Conservation (phyloP, 805 yeast genomes). For the Candida gorgasii region DNA sequence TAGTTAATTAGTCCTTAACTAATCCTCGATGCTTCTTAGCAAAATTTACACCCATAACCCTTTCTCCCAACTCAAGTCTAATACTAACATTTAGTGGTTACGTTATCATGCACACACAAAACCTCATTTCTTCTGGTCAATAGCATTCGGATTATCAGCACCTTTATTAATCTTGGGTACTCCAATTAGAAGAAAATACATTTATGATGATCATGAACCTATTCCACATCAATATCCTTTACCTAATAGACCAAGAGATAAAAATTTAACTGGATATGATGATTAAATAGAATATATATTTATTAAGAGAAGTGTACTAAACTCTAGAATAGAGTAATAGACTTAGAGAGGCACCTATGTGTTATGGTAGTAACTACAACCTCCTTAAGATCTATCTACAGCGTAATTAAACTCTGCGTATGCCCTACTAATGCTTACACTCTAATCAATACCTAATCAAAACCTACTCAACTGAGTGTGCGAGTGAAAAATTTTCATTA, state of each 20-base stretch:
- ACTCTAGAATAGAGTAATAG: too few relatives aligned
- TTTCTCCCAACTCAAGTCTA: too few relatives aligned
- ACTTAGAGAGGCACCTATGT: not conserved
- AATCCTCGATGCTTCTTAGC: too few relatives aligned
- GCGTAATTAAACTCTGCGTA: too few relatives aligned
- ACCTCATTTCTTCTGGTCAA: slow-evolving; percentile 72
- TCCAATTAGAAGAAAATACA: slow-evolving; percentile 68
- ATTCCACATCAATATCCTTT: slow-evolving; percentile 63
- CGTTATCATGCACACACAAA: slow-evolving; percentile 75
- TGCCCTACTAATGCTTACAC: too few relatives aligned
- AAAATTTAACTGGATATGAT: slow-evolving; percentile 53
- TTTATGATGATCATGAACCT: slow-evolving; percentile 64
- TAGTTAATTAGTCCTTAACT: too few relatives aligned
- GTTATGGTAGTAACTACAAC: not conserved
- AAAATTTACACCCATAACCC: too few relatives aligned
- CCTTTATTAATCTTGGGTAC: slow-evolving; percentile 64
- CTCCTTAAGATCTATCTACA: too few relatives aligned
- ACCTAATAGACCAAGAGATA: slow-evolving; percentile 56
- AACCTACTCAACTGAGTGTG: too few relatives aligned
- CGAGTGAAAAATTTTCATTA: slow-evolving; percentile 9
- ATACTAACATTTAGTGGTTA: slow-evolving; percentile 52
- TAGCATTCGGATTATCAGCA: slow-evolving; percentile 63
- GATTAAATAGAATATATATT: slow-evolving; percentile 29
- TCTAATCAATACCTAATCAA: too few relatives aligned
- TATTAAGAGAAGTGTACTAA: not conserved